phyloP scores from a whole-genome alignment of 768 basidiomycete species.

The Boletus bicolor region DNA sequence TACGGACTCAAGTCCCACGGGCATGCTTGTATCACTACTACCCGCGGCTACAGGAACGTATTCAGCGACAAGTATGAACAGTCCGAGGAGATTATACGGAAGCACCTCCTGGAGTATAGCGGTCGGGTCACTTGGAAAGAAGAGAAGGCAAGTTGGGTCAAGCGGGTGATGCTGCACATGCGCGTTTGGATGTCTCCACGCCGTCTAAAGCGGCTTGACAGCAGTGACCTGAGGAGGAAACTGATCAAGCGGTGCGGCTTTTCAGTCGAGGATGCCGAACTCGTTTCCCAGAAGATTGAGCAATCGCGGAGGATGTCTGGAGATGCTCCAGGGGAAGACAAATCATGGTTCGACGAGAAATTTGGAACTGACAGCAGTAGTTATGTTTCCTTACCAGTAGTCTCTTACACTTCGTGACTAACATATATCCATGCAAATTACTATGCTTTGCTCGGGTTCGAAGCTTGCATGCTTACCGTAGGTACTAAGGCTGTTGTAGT shows the following conservation, averaged over 20 bases:
- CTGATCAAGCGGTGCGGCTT: slow-evolving; percentile 25
- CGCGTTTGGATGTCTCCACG: slow-evolving; percentile 22
- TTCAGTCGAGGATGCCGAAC: slow-evolving; percentile 17
- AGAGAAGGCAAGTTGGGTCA: slow-evolving; percentile 26
- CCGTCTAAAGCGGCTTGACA: slow-evolving; percentile 8
- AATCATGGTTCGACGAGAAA: slow-evolving; percentile 21
- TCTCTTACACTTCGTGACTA: slow-evolving; percentile 6
- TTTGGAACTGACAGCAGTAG: slow-evolving; percentile 4
- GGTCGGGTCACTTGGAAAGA: slow-evolving; percentile 20
- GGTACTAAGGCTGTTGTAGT: slow-evolving; percentile 1
- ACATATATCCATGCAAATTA: too few species aligned
- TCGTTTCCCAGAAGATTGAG: slow-evolving; percentile 20
- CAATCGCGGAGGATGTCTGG: slow-evolving; percentile 2
- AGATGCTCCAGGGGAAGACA: slow-evolving; percentile 13
- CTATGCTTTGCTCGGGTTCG: neutral
- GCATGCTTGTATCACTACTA: slow-evolving; percentile 41
- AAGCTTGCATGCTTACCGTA: neutral
- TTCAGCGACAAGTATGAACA: slow-evolving; percentile 32
- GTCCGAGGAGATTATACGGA: slow-evolving; percentile 27
- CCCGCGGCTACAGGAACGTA: slow-evolving; percentile 19
- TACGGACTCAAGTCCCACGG: slow-evolving; percentile 35
- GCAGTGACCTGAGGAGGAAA: slow-evolving; percentile 19
- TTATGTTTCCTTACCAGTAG: slow-evolving; percentile 10
- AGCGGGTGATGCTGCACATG: slow-evolving; percentile 24
- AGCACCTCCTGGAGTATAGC: slow-evolving; percentile 19